phyloP scores from a whole-genome alignment of 345 rosid genomes.

The Limnanthes douglasii region DNA sequence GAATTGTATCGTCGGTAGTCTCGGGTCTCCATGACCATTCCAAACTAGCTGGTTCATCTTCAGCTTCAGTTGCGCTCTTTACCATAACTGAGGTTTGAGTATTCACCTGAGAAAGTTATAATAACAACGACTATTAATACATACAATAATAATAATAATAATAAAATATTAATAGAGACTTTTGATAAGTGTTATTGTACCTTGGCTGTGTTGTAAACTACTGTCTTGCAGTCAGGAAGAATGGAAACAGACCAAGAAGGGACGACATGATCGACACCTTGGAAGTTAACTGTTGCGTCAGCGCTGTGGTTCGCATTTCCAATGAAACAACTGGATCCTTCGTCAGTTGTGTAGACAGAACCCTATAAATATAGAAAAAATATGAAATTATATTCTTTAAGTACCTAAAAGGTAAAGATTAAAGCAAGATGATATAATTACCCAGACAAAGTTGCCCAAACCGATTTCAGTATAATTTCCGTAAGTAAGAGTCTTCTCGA shows the following conservation, averaged over 20 bases:
- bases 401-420: neutral
- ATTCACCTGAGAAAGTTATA: conserved; percentile 13
- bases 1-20: conserved; percentile 6
- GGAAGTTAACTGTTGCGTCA: conserved; percentile 30
- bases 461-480: conserved; percentile 25
- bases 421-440: conserved; percentile 1
- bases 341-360: conserved; percentile 21
- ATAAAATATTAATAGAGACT: neutral
- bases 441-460: conserved; percentile 24
- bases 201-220: conserved; percentile 53
- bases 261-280: conserved; percentile 21
- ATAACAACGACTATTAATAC: neutral
- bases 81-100: conserved; percentile 37
- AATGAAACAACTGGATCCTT: conserved; percentile 37
- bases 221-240: conserved; percentile 43
- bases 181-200: neutral
- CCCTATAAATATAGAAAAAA: conserved; percentile 15
- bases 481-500: conserved; percentile 36
- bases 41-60: conserved; percentile 15
- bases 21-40: conserved; percentile 62
- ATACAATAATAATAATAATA: neutral
- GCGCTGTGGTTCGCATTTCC: conserved; percentile 22
- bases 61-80: conserved; percentile 14
- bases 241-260: conserved; percentile 72
- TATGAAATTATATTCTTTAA: neutral